Conservation (phyloP, 2,329 filamentous ascomycete species). For the Aspergillus unguis region DNA sequence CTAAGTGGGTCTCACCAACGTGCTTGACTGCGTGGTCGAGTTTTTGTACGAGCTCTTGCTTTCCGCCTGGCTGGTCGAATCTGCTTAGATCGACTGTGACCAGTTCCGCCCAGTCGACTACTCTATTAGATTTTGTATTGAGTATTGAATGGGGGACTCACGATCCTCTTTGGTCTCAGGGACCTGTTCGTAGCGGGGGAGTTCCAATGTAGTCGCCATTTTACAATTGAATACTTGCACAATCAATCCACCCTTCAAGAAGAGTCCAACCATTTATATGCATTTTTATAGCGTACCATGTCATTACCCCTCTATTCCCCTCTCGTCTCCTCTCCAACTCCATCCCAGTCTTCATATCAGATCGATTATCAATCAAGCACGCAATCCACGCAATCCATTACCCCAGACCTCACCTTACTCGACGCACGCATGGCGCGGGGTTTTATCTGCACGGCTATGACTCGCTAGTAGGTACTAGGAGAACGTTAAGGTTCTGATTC, state of each 20-base stretch:
- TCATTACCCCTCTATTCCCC: background rate
- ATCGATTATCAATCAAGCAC: conserved; percentile 21
- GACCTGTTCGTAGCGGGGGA: conserved; percentile 40
- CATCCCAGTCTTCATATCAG: background rate
- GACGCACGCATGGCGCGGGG: background rate
- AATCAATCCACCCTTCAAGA: too few species aligned
- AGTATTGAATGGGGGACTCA: conserved; percentile 8
- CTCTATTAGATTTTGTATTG: conserved; percentile 15
- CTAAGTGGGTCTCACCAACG: conserved; percentile 29
- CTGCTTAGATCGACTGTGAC: conserved; percentile 56
- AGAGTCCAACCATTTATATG: too few species aligned
- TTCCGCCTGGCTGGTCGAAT: conserved; percentile 55
- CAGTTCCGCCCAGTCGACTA: conserved; percentile 53
- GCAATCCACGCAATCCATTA: conserved; percentile 15
- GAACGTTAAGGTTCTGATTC: too few species aligned
- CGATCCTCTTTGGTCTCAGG: conserved; percentile 47
- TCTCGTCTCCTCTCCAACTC: background rate
- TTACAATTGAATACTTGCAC: background rate
- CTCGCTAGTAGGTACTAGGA: background rate
- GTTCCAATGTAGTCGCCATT: background rate
- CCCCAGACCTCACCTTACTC: background rate
- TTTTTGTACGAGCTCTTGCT: conserved; percentile 53
- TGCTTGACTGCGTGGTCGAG: conserved; percentile 54
- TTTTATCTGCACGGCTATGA: background rate
- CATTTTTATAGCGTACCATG: too few species aligned